Conservation (phyloP, 2,329 filamentous ascomycete genomes). For the Cercospora citrullina region DNA sequence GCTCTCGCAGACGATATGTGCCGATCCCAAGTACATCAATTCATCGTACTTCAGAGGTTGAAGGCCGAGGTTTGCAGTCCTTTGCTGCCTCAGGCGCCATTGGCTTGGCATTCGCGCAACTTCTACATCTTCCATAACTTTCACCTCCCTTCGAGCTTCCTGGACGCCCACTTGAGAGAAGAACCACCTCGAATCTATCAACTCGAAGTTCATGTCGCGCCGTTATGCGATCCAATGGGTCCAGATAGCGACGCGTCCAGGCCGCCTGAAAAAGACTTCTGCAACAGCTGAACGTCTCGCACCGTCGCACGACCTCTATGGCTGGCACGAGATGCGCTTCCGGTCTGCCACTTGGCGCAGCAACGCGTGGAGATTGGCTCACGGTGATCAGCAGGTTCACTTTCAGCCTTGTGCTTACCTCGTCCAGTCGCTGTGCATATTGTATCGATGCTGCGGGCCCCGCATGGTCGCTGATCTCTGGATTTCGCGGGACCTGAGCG, state of each 20-base stretch:
- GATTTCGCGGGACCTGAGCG: too few species aligned
- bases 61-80: too few species aligned
- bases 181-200: neutral
- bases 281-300: neutral
- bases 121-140: neutral
- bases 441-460: neutral
- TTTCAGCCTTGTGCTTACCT: neutral
- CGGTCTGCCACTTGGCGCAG: neutral
- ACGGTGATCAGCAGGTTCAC: neutral
- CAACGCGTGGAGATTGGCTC: neutral
- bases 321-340: neutral
- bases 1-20: too few species aligned
- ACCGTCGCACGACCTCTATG: neutral
- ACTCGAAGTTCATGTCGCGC: neutral
- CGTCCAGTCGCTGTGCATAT: neutral
- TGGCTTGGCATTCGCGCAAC: neutral
- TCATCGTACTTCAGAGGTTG: too few species aligned
- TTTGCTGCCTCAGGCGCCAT: neutral
- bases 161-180: neutral
- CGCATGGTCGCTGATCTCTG: neutral
- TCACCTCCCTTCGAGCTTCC: too few species aligned
- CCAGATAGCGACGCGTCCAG: neutral
- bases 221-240: neutral
- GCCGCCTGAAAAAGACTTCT: neutral
- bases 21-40: too few species aligned